These are phyloP conservation scores for Suhomyces guaymorum DNA, from an alignment of 1,139 yeast species.

Conservation along the genomic window DNA sequence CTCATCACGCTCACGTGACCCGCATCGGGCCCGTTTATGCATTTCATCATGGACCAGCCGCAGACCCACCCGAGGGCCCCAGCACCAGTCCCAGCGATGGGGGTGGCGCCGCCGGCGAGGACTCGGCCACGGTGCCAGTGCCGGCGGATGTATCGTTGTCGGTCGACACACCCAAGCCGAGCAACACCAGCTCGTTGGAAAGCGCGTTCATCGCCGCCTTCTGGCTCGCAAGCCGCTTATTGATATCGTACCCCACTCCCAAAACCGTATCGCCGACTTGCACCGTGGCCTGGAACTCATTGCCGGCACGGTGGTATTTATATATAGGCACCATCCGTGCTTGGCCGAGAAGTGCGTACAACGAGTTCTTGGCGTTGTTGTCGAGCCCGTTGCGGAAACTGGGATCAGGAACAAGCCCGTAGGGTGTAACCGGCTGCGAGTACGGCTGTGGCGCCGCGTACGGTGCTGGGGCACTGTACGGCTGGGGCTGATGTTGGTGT, in stretches of 20 bases:
- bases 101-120: no score
- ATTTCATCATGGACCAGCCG: no score
- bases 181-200: constrained; percentile 18
- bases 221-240: constrained; percentile 32
- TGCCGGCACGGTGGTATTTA: constrained; percentile 19
- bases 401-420: constrained; percentile 6
- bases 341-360: constrained; percentile 29
- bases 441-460: no score
- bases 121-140: no score
- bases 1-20: no score
- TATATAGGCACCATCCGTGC: constrained; percentile 25
- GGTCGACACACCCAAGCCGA: background rate
- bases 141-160: no score
- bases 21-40: no score
- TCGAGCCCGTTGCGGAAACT: constrained; percentile 18
- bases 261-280: constrained; percentile 29
- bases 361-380: constrained; percentile 27
- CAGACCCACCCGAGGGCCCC: no score
- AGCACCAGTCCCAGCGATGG: no score
- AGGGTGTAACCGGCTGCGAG: constrained; percentile 12
- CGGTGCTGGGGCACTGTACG: constrained; percentile 2
- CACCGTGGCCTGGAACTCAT: constrained; percentile 26
- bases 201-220: constrained; percentile 36
- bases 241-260: constrained; percentile 35
- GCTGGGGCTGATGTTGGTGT: no score